These are phyloP conservation scores for Diaporthe longicolla DNA, from an alignment of 2,329 filamentous ascomycete species.

Conservation along the genomic window DNA sequence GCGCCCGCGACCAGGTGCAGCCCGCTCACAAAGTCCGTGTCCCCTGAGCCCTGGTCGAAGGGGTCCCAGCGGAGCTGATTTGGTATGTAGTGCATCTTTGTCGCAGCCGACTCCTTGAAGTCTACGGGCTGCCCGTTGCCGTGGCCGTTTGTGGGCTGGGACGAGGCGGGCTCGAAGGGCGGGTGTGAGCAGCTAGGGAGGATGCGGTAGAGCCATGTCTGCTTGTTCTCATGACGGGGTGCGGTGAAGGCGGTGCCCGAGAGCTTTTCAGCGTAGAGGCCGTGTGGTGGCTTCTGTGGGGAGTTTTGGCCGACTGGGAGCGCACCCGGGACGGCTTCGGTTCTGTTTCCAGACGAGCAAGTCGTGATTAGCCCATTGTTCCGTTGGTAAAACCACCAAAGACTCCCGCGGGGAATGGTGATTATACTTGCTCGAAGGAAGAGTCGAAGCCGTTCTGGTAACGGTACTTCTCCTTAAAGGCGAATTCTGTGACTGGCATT, in stretches of 20 bases:
- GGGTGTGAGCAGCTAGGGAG: constrained; percentile 74
- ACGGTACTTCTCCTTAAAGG: constrained; percentile 71
- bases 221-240: constrained; percentile 76
- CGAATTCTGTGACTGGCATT: constrained; percentile 67
- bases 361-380: not conserved
- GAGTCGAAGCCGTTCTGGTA: constrained; percentile 85
- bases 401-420: not conserved
- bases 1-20: constrained; percentile 82
- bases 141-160: constrained; percentile 43
- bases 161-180: constrained; percentile 65
- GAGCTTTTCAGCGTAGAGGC: constrained; percentile 86
- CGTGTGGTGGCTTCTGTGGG: constrained; percentile 83
- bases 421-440: constrained; percentile 77
- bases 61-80: constrained; percentile 87
- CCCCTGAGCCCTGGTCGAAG: constrained; percentile 74
- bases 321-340: constrained; percentile 81
- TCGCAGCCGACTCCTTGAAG: constrained; percentile 43
- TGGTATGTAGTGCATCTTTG: constrained; percentile 79
- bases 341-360: constrained; percentile 60
- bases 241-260: constrained; percentile 81
- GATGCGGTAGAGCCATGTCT: constrained; percentile 81
- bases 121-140: constrained; percentile 46
- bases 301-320: constrained; percentile 84
- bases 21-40: constrained; percentile 67
- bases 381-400: not conserved